Conservation (phyloP, 352 stramenopile species). For the Pythium vanterpoolii region DNA sequence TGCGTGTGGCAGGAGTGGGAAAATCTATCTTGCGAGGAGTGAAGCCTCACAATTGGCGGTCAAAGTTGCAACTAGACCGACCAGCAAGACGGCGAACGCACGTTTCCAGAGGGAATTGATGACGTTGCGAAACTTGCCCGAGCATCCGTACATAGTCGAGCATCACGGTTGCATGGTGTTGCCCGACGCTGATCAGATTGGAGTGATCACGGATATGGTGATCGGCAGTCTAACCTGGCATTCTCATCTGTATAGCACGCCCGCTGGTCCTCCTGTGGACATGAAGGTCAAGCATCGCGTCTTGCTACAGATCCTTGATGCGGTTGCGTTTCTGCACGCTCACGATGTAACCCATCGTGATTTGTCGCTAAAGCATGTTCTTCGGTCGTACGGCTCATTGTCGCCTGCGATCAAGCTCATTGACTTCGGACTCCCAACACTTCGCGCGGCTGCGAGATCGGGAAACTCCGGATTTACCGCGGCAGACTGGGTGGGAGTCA, state of each 20-base stretch:
- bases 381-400: not conserved
- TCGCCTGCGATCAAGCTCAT: constrained; percentile 3
- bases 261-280: not conserved
- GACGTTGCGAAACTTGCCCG: not conserved
- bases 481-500: not conserved
- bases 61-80: not conserved
- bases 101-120: not conserved
- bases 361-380: not conserved
- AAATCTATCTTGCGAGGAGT: not conserved
- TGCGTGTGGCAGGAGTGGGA: not conserved
- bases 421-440: constrained; percentile 11
- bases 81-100: not conserved
- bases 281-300: constrained; percentile 1
- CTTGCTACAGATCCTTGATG: not conserved
- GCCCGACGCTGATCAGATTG: not conserved
- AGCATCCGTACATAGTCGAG: not conserved
- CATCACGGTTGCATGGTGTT: constrained; percentile 2
- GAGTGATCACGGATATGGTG: constrained; percentile 6
- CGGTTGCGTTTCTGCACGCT: constrained; percentile 1
- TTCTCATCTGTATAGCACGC: not conserved
- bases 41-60: not conserved
- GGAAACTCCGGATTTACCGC: not conserved
- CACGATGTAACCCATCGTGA: constrained; percentile 10
- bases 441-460: not conserved
- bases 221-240: not conserved